Percentiles rank a stretch among this genome's conserved stretches.
Conservation (phyloP, 2,329 filamentous ascomycete species). For the Fusarium gaditjirri region DNA sequence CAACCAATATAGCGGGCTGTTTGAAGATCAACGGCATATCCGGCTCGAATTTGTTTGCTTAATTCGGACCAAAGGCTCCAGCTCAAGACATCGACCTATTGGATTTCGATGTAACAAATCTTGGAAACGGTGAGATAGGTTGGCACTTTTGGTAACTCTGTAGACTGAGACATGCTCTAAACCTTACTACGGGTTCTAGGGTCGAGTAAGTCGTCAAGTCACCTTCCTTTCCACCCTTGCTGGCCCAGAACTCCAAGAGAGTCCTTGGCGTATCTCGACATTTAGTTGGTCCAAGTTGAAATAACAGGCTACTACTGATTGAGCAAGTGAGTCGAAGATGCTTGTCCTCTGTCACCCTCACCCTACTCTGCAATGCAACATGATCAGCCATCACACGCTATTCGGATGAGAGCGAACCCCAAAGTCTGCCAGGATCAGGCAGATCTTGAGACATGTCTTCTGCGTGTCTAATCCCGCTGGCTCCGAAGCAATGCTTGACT, state of each 20-base stretch:
- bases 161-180: not conserved
- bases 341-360: not conserved
- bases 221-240: not conserved
- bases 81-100: not conserved
- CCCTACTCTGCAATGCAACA: conserved; percentile 24
- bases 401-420: conserved; percentile 14
- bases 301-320: conserved; percentile 17
- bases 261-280: conserved; percentile 1
- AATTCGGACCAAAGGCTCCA: not conserved
- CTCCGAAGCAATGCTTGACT: conserved; percentile 14
- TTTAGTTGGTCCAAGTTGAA: not conserved
- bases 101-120: not conserved
- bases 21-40: not conserved
- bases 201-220: not conserved
- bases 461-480: conserved; percentile 3
- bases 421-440: not conserved
- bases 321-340: not conserved
- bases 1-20: not conserved
- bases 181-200: not conserved
- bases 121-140: not conserved
- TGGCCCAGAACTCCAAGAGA: not conserved
- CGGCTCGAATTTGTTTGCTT: not conserved
- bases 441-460: conserved; percentile 21
- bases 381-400: conserved; percentile 20
- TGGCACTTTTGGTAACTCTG: not conserved